Conservation (phyloP, 148 eudicot genomes). For the Rhododendron kiyosumense region DNA sequence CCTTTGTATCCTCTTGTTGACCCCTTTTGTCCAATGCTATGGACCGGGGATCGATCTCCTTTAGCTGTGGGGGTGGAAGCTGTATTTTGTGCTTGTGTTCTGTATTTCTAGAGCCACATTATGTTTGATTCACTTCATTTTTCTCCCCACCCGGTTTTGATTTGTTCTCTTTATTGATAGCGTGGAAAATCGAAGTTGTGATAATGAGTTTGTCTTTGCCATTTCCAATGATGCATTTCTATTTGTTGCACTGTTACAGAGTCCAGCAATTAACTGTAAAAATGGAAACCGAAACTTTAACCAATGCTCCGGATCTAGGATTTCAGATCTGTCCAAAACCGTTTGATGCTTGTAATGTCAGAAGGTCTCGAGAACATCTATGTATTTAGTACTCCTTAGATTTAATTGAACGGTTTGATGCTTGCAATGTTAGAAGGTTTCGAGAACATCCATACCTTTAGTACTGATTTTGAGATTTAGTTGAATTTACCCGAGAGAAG, state of each 20-base stretch:
- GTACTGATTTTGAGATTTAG: no score
- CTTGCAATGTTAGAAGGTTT: no score
- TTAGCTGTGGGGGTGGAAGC: conserved; percentile 32
- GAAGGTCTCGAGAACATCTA: no score
- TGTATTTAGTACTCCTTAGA: no score
- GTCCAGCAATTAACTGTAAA: not conserved
- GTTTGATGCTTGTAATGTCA: no score
- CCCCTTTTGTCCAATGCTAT: conserved; percentile 14
- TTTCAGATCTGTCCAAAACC: not conserved
- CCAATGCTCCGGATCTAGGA: not conserved
- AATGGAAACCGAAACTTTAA: not conserved
- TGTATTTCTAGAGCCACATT: conserved; percentile 13
- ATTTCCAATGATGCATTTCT: conserved; percentile 5
- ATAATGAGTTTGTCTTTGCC: conserved; percentile 2
- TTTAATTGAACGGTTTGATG: no score
- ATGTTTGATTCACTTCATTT: conserved; percentile 30
- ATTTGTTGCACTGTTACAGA: not conserved
- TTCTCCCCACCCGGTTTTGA: conserved; percentile 28
- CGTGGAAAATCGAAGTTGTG: conserved; percentile 28
- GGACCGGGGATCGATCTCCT: conserved; percentile 23
- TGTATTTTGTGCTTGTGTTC: conserved; percentile 14
- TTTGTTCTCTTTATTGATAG: conserved; percentile 38
- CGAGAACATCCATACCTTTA: no score
- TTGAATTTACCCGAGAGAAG: no score
- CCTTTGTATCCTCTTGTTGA: conserved; percentile 15